phyloP scores from a whole-genome alignment of 2,329 filamentous ascomycete species.

The Penicillium crustosum region DNA sequence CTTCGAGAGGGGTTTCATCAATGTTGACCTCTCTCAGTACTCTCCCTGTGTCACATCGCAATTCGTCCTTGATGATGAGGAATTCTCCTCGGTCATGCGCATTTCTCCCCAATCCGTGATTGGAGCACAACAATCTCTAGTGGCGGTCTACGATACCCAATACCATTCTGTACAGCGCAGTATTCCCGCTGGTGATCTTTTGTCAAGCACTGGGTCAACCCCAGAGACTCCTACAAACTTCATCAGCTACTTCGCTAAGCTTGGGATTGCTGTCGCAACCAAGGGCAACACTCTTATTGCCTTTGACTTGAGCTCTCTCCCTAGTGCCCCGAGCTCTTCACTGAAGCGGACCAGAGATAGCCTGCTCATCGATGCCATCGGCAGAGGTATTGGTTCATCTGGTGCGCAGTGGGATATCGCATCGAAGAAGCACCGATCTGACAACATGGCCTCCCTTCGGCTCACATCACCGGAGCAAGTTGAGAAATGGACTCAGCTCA shows the following conservation, averaged over 20 bases:
- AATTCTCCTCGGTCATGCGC: constrained; percentile 45
- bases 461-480: constrained; percentile 34
- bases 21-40: constrained; percentile 46
- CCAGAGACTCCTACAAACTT: constrained; percentile 35
- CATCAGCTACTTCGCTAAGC: constrained; percentile 46
- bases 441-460: constrained; percentile 33
- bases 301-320: constrained; percentile 43
- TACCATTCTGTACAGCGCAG: constrained; percentile 49
- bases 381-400: constrained; percentile 41
- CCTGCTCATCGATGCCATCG: constrained; percentile 45
- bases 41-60: constrained; percentile 40
- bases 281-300: constrained; percentile 45
- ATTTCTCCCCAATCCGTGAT: constrained; percentile 46
- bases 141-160: constrained; percentile 49
- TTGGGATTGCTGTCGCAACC: constrained; percentile 44
- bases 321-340: constrained; percentile 29
- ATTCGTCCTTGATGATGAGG: constrained; percentile 39
- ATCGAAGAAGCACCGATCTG: constrained; percentile 32
- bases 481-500: constrained; percentile 38
- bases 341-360: constrained; percentile 44
- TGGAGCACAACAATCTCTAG: constrained; percentile 41
- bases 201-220: constrained; percentile 23
- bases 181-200: constrained; percentile 35
- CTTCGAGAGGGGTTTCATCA: constrained; percentile 42
- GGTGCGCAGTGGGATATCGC: constrained; percentile 30